phyloP scores from a whole-genome alignment of 1,284 basidiomycete genomes.

The Trichosporon ovoides region DNA sequence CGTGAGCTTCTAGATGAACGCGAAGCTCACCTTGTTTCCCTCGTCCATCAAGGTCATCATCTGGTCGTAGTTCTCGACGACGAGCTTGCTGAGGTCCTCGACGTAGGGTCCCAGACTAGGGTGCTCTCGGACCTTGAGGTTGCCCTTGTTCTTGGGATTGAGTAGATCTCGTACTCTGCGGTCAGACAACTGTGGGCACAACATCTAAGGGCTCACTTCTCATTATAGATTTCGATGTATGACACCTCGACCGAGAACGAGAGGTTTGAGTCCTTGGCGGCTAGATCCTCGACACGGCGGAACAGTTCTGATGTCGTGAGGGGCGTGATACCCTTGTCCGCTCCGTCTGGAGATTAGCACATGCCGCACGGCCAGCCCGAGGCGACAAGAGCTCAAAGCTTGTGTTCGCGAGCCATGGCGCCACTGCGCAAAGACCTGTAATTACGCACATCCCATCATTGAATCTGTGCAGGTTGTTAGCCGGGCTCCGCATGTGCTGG shows the following conservation, averaged over 20 bases:
- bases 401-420: constrained; percentile 14
- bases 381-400: neutral
- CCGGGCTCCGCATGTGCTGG: constrained; percentile 1
- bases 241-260: constrained; percentile 91
- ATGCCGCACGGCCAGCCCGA: neutral
- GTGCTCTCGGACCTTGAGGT: constrained; percentile 93
- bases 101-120: constrained; percentile 92
- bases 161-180: constrained; percentile 73
- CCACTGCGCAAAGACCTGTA: neutral
- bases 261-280: constrained; percentile 61
- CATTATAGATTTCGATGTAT: constrained; percentile 96
- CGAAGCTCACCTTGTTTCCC: constrained; percentile 71
- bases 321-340: constrained; percentile 96
- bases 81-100: constrained; percentile 90
- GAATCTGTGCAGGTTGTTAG: constrained; percentile 51
- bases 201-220: constrained; percentile 59
- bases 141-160: constrained; percentile 91
- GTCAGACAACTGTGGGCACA: constrained; percentile 6
- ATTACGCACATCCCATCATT: constrained; percentile 93
- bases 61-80: constrained; percentile 83
- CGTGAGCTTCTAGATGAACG: constrained; percentile 7
- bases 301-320: constrained; percentile 92
- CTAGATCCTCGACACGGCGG: constrained; percentile 68
- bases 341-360: constrained; percentile 60
- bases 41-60: constrained; percentile 99